Evolutionary conservation across 441 rosid genomes (phyloP), one percentile per base, ranked within the genome.

Genomic region (Gossypium aridum): DNA sequence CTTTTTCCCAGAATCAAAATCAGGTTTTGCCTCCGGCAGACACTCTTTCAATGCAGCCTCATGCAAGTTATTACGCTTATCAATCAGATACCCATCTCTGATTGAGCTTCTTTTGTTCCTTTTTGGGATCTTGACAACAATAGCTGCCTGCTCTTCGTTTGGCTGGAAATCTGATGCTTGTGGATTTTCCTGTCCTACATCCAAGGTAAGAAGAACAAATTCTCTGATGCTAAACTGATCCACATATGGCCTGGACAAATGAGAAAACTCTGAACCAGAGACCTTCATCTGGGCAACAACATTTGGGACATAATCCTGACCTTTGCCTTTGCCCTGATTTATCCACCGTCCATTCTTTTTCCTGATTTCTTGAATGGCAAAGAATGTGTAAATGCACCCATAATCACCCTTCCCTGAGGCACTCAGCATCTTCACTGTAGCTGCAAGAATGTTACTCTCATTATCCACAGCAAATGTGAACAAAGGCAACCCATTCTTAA

Each of bases 401-500:
- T 59, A 83, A 43, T 89, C 88, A 73, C 87, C 93, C 81, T 88
- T 87, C 45, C 80, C 84, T 6, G 85, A 75, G 53, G 85, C 45
- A 74, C 80, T 82, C 73, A 86, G 81, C 80, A 85, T 87, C 80
- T 90, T 94, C 85, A 88, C 34, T 3, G 97, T 91, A 73, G 97
- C 99, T 57, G 99, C 97, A 75, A 94, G 89, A 74, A 95, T 80
- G 31, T 86, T 81, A 39, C 78, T 83, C 72, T 88, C 90, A 70
- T 87, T 89, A 81, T 88, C 95, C 71, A 93, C 94, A 0, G 98
- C 95, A 64, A 95, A 93, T n/a, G 99, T 89, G 81, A 90, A 88
- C 16, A 90, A 72, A 34, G 99, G 99, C 75, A 89, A 90, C 28
- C 92, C 95, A 74, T 92, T 92, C 90, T 91, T 95, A 80, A 85